Base-by-base conservation (phyloP, 139 green algal genomes). In the Marvania coccoides region DNA sequence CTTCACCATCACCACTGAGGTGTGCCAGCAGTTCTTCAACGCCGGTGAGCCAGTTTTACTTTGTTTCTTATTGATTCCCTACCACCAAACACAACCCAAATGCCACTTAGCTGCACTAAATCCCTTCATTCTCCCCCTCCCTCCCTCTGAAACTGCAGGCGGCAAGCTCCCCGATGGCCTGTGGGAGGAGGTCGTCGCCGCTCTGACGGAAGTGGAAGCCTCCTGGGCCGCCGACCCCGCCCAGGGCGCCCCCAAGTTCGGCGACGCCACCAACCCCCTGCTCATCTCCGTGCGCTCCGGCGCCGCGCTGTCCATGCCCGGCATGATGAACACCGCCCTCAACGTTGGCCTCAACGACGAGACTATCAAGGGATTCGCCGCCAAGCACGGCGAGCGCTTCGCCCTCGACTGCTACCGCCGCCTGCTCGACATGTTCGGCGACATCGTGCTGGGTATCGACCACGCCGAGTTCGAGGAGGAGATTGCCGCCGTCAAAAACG, bases 261-360 rank as follows among this genome's bases (percentile, higher is more conserved):
- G 79, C 47, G 80, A 86, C 68, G n/a, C 56, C 35, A 35, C 54
- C 13, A 84, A 88, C 39, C 87, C 89, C 3, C 76, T 96, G 37
- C 83, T 96, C 14, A 55, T 96, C 28, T 91, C 82, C 33, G 84
- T 96, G 35, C 87, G 89, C 69, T 93, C 84, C 9, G 89, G 89
- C n/a, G 89, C 90, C 14, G 86, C 85, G 30, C 65, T 87, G 58
- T 80, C 62, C 37, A 81, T 74, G 69, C 61, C 58, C 23, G 89
- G 89, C 51, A 96, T 96, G 89, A 95, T 96, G 89, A 85, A 96
- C 81, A 96, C 89, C 2, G 88, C 95, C 35, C 81, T 96, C 23
- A 95, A 96, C 73, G 72, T 96, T 39, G 89, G 89, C 33, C 71
- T 95, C 12, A 96, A 95, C 73, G 88, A 96, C 56, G 66, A 59